Percentiles rank a stretch among this genome's conserved stretches.
Conservation (phyloP, 257 asterid species). For the Solanum chmielewskii region DNA sequence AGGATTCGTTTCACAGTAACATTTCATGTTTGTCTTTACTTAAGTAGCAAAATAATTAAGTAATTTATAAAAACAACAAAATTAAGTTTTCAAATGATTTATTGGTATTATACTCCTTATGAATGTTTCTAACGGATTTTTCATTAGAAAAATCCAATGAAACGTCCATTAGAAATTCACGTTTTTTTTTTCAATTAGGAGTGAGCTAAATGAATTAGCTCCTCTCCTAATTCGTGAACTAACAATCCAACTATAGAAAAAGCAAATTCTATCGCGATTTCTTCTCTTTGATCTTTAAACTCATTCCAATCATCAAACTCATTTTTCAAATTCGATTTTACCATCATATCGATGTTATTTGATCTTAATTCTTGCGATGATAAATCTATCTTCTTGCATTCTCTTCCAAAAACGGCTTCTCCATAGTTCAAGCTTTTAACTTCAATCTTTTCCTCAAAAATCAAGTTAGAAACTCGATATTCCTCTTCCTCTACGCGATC, state of each 20-base stretch:
- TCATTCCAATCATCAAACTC: slow-evolving; percentile 28
- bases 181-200: too few species aligned
- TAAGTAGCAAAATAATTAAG: not conserved
- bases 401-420: slow-evolving; percentile 21
- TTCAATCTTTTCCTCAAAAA: slow-evolving; percentile 18
- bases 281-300: slow-evolving; percentile 19
- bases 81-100: not conserved
- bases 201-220: not conserved
- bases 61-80: not conserved
- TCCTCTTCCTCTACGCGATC: slow-evolving; percentile 3
- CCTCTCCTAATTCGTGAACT: slow-evolving; percentile 34
- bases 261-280: slow-evolving; percentile 35
- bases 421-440: not conserved
- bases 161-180: not conserved
- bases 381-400: slow-evolving; percentile 24
- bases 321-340: slow-evolving; percentile 23
- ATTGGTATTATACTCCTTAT: not conserved
- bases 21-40: not conserved
- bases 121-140: not conserved
- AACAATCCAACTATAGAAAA: slow-evolving; percentile 15
- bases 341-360: slow-evolving; percentile 41
- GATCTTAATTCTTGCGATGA: slow-evolving; percentile 25
- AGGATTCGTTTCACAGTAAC: not conserved
- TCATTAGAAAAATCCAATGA: not conserved
- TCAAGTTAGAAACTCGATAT: slow-evolving; percentile 15